A percentile compares a stretch with the other conserved stretches of the same genome.
These are phyloP conservation scores for Pleoardoris graminearum DNA, from an alignment of 2,329 filamentous ascomycete genomes.

Conservation along the genomic window DNA sequence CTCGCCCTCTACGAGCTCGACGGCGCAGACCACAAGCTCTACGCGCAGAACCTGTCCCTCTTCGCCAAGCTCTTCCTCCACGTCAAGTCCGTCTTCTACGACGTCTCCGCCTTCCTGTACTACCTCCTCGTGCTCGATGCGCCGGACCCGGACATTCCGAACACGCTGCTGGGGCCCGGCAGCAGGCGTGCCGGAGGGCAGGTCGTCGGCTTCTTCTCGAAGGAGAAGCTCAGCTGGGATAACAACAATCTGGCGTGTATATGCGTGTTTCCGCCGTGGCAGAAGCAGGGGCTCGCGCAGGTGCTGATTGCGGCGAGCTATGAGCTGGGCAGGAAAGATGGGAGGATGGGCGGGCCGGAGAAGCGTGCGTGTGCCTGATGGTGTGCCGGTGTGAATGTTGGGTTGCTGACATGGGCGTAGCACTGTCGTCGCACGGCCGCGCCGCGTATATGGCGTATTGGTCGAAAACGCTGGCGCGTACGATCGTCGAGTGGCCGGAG, in stretches of 20 bases:
- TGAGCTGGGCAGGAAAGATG: slow-evolving; percentile 82
- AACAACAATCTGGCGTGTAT: slow-evolving; percentile 98
- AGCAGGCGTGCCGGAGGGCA: slow-evolving; percentile 43
- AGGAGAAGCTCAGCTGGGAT: slow-evolving; percentile 99
- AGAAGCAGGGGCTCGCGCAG: slow-evolving; percentile 83
- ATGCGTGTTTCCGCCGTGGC: slow-evolving; percentile 92
- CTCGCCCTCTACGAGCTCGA: slow-evolving; percentile 94
- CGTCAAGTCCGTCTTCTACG: slow-evolving; percentile 98
- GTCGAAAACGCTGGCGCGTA: slow-evolving; percentile 81
- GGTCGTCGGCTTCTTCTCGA: slow-evolving; percentile 96
- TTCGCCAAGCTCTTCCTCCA: slow-evolving; percentile 98
- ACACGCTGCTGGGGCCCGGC: slow-evolving; percentile 29
- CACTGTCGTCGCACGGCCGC: slow-evolving; percentile 81
- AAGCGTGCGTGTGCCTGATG: slow-evolving; percentile 60
- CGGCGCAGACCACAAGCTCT: slow-evolving; percentile 82
- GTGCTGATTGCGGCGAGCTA: slow-evolving; percentile 93
- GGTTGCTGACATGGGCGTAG: slow-evolving; percentile 21
- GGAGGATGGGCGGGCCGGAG: slow-evolving; percentile 86
- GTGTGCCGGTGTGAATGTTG: background rate
- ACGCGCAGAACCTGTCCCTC: slow-evolving; percentile 92
- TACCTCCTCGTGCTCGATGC: slow-evolving; percentile 82
- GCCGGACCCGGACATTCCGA: slow-evolving; percentile 44
- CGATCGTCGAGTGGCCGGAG: slow-evolving; percentile 51
- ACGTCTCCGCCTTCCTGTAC: slow-evolving; percentile 92
- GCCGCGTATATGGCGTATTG: slow-evolving; percentile 85